phyloP scores from a whole-genome alignment of 2,329 filamentous ascomycete species.

The Aspergillus ochraceoroseus region DNA sequence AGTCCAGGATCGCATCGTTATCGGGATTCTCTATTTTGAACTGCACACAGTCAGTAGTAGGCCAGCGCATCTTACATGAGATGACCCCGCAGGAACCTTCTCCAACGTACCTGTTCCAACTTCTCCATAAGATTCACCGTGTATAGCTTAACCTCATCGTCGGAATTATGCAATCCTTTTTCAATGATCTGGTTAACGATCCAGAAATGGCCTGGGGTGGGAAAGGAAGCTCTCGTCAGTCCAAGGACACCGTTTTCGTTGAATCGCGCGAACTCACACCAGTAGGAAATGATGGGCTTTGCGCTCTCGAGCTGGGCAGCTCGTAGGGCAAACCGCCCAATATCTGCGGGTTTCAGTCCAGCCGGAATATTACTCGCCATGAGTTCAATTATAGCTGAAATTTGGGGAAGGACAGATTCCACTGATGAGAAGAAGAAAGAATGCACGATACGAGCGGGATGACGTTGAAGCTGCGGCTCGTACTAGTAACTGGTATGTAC shows the following conservation, averaged over 20 bases:
- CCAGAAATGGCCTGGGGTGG: constrained; percentile 70
- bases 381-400: constrained; percentile 16
- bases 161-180: constrained; percentile 69
- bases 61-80: constrained; percentile 9
- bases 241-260: constrained; percentile 10
- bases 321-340: constrained; percentile 76
- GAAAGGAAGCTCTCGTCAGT: constrained; percentile 15
- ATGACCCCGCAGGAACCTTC: not conserved
- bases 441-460: constrained; percentile 19
- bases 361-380: constrained; percentile 72
- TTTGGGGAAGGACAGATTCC: not conserved
- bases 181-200: constrained; percentile 87
- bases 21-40: constrained; percentile 67
- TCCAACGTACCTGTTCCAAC: constrained; percentile 63
- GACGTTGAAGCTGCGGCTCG: constrained; percentile 21
- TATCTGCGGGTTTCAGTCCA: constrained; percentile 71
- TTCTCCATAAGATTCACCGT: constrained; percentile 85
- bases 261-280: constrained; percentile 61
- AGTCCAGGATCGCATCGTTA: constrained; percentile 81
- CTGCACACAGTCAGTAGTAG: constrained; percentile 35
- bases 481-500: no score
- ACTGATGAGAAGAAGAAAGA: constrained; percentile 1
- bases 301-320: constrained; percentile 76
- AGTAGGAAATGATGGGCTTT: constrained; percentile 88
- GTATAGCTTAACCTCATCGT: constrained; percentile 73